Evolutionary conservation across 2,329 filamentous ascomycete species (phyloP).

Genomic region (Penicillium nordicum): DNA sequence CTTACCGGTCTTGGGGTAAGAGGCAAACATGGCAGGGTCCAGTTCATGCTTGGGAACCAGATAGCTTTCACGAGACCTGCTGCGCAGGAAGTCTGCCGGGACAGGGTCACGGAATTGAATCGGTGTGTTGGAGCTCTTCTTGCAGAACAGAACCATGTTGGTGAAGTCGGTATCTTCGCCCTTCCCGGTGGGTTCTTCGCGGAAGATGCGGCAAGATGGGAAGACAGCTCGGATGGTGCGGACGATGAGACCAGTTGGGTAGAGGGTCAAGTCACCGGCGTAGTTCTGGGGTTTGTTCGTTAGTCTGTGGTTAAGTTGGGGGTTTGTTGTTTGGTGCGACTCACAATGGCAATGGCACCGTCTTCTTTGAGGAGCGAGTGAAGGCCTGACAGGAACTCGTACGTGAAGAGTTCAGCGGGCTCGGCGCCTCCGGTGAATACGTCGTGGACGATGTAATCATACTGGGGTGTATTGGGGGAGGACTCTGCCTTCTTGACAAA

Average conservation of each 20-base stretch:
- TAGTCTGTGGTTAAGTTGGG: slow-evolving; percentile 3
- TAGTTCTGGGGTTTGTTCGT: slow-evolving; percentile 66
- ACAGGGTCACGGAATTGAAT: slow-evolving; percentile 66
- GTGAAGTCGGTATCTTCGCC: slow-evolving; percentile 66
- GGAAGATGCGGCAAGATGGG: slow-evolving; percentile 85
- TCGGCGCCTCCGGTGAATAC: slow-evolving; percentile 97
- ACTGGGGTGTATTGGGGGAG: slow-evolving; percentile 44
- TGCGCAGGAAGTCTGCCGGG: slow-evolving; percentile 67
- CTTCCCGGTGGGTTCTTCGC: slow-evolving; percentile 61
- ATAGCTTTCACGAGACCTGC: slow-evolving; percentile 65
- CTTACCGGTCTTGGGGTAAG: slow-evolving; percentile 45
- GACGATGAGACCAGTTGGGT: slow-evolving; percentile 72
- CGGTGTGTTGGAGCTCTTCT: slow-evolving; percentile 53
- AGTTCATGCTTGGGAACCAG: slow-evolving; percentile 72
- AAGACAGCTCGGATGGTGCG: slow-evolving; percentile 80
- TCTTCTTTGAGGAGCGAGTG: slow-evolving; percentile 67
- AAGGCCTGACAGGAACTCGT: slow-evolving; percentile 74
- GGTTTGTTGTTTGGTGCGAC: slow-evolving; percentile 30
- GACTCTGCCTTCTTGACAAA: slow-evolving; percentile 55
- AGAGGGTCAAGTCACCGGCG: slow-evolving; percentile 78
- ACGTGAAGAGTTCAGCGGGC: slow-evolving; percentile 80
- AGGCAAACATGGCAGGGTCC: slow-evolving; percentile 38
- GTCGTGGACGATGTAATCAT: slow-evolving; percentile 94
- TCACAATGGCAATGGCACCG: slow-evolving; percentile 82
- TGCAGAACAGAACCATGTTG: slow-evolving; percentile 96